phyloP scores from a whole-genome alignment of 495 filamentous ascomycete genomes.

The Neurospora tetraspora region DNA sequence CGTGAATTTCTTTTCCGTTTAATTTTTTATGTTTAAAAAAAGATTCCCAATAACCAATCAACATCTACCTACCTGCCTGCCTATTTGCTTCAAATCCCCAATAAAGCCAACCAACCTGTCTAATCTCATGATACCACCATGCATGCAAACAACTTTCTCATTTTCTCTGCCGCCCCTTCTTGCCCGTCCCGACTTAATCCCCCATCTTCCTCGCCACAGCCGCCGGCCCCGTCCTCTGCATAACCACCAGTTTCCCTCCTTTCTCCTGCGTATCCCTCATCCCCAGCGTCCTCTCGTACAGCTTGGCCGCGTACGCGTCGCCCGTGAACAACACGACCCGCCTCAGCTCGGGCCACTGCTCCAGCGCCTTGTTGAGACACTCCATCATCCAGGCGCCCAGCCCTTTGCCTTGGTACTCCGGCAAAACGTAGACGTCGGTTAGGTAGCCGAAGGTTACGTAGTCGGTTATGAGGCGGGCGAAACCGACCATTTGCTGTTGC shows the following conservation, averaged over 20 bases:
- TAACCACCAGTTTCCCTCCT: slow-evolving; percentile 10
- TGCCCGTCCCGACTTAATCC: not conserved
- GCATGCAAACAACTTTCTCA: not conserved
- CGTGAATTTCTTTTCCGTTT: slow-evolving; percentile 3
- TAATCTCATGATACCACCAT: not conserved
- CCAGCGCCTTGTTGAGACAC: slow-evolving; percentile 45
- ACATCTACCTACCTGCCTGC: not conserved
- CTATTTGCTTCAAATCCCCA: too few relatives aligned
- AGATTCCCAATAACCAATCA: not conserved
- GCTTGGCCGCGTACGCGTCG: slow-evolving; percentile 20
- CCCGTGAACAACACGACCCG: slow-evolving; percentile 43
- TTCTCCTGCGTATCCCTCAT: slow-evolving; percentile 30
- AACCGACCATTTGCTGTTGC: slow-evolving; percentile 35
- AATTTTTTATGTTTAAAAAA: not conserved
- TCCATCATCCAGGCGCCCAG: slow-evolving; percentile 53
- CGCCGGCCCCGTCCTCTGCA: slow-evolving; percentile 22
- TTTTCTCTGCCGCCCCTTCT: not conserved
- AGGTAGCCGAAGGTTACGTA: slow-evolving; percentile 56
- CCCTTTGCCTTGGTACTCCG: slow-evolving; percentile 46
- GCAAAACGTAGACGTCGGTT: slow-evolving; percentile 56
- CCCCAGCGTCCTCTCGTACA: slow-evolving; percentile 41
- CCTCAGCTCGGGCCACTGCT: slow-evolving; percentile 46
- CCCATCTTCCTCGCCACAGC: slow-evolving; percentile 1
- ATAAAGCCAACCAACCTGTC: not conserved
- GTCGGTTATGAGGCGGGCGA: slow-evolving; percentile 57